Base-by-base conservation (phyloP, 768 basidiomycete species). In the Cubamyces sp. region DNA sequence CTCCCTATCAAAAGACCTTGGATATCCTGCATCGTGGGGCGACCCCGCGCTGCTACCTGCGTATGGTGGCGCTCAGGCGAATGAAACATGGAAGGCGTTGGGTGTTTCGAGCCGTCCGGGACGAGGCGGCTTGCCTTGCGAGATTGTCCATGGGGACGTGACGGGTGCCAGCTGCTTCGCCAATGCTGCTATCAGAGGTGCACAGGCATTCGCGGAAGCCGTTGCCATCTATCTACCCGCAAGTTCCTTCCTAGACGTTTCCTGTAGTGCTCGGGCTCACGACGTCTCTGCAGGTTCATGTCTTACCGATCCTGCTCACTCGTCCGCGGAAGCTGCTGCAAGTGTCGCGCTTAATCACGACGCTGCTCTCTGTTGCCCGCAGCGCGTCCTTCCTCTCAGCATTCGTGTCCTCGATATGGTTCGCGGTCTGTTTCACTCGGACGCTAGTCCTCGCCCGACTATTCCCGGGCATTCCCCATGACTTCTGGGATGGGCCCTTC, bases 401-500 rank as follows among this genome's bases (percentile, higher is more conserved):
- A 1, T 93, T 93, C 66, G 79, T 92, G 45, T 80, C 86, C 0
- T 81, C 86, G 3, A 89, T 84, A 70, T 93, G 88, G 86, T 82
- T 82, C 54, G 69, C 83, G 5, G 85, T 92, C 15, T 93, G 91
- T 72, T 71, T 86, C 37, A 84, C 86, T 11, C 84, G 91, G 49
- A 86, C 91, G 3, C 75, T 88, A 5, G 75, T 84, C 5, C 71
- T 89, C 15, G 88, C 90, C 1, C 84, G 82, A 25, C 68, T 86
- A 8, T 79, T 92, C 41, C 89, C 88, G 0, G 76, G 71, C 40
- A 78, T 93, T 50, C 87, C 91, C 16, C 89, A 93, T 65, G 83
- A 93, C 60, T 83, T 88, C 61, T 91, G 88, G 84, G 91, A 93
- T 68, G 89, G 91, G 0, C 87, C 91, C 1, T 81, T 79, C 59